A percentile compares a stretch with the other conserved stretches of the same genome.
Evolutionary conservation across 2,329 filamentous ascomycete genomes (phyloP).

Genomic region (Colletotrichum karsti): DNA sequence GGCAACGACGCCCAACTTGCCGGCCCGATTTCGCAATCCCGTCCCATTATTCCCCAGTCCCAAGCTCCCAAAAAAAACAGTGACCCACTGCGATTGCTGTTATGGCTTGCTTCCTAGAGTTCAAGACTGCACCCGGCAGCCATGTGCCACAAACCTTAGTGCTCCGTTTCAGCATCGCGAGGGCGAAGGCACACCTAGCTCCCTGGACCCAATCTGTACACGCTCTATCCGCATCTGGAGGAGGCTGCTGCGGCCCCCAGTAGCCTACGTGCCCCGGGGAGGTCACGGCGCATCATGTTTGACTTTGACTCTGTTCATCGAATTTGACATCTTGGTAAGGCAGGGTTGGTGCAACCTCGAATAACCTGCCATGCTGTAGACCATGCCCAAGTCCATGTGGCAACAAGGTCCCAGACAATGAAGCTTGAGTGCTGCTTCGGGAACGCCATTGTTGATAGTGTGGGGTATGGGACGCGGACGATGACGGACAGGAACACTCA

Average conservation of each 20-base stretch:
- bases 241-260: neutral
- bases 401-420: neutral
- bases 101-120: conserved; percentile 5
- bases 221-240: neutral
- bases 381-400: neutral
- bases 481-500: neutral
- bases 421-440: neutral
- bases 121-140: conserved; percentile 8
- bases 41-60: neutral
- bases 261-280: neutral
- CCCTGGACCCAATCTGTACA: neutral
- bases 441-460: neutral
- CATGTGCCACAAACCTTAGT: conserved; percentile 16
- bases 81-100: neutral
- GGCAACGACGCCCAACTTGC: neutral
- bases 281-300: neutral
- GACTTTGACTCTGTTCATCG: neutral
- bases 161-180: neutral
- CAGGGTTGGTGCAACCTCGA: neutral
- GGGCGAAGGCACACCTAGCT: neutral
- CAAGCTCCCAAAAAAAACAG: no score
- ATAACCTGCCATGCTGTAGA: neutral
- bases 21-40: neutral
- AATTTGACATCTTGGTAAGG: neutral
- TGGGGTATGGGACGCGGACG: neutral